These are phyloP conservation scores for Pyrenula massariospora DNA, from an alignment of 495 filamentous ascomycete species.

Conservation along the genomic window DNA sequence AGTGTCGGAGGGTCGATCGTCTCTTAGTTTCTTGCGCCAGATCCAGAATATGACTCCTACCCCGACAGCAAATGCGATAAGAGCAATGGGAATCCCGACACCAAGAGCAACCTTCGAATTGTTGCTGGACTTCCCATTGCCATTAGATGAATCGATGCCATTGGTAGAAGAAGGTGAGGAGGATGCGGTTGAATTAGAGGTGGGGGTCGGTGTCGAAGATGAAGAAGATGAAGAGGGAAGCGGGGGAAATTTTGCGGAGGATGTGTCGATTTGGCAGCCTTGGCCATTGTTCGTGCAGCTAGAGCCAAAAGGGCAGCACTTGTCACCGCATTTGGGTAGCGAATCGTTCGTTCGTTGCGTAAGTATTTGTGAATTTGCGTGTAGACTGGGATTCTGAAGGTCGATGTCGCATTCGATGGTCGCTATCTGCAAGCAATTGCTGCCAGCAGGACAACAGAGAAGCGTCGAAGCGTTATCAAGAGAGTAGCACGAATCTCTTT, in stretches of 20 bases:
- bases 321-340: conserved; percentile 43
- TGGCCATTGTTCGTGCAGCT: conserved; percentile 37
- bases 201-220: background rate
- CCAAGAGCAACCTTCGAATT: background rate
- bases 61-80: background rate
- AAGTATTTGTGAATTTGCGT: conserved; percentile 54
- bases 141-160: background rate
- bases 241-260: conserved; percentile 10
- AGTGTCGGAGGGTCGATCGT: background rate
- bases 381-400: conserved; percentile 47
- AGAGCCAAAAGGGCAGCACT: conserved; percentile 74
- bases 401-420: conserved; percentile 61
- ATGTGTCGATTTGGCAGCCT: conserved; percentile 2
- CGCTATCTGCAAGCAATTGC: conserved; percentile 51
- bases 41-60: background rate
- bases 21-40: background rate
- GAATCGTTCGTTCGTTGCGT: conserved; percentile 49
- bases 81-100: background rate
- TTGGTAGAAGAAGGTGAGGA: background rate
- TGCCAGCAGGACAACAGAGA: conserved; percentile 63
- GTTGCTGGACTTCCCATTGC: background rate
- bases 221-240: background rate
- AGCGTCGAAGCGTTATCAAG: conserved; percentile 57
- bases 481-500: conserved; percentile 45
- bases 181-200: background rate